Percentiles rank a stretch among this genome's conserved stretches.
Evolutionary conservation across 163 green algal genomes (phyloP).

Genomic region (Coccomyxa subellipsoidea): DNA sequence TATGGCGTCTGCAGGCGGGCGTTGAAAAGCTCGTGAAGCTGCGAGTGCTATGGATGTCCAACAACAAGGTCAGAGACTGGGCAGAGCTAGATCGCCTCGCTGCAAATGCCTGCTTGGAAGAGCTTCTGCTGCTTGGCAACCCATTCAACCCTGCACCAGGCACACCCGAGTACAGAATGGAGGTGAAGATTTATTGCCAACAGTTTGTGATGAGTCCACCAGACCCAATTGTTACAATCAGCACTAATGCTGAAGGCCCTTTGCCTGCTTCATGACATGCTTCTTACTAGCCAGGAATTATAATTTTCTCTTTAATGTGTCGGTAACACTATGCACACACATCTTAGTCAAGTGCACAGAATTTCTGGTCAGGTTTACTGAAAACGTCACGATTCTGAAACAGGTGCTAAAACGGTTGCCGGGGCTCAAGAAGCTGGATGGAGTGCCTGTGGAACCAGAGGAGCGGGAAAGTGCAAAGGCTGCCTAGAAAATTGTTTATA

Average conservation of each 20-base stretch:
- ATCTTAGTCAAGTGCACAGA: no score
- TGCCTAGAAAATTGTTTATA: no score
- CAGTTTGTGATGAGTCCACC: no score
- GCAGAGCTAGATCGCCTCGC: conserved; percentile 77
- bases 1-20: conserved; percentile 45
- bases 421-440: conserved; percentile 89
- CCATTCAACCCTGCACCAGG: conserved; percentile 64
- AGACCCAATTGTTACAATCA: no score
- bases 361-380: no score
- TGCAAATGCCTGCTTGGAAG: conserved; percentile 55
- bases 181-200: no score
- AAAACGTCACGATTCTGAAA: no score
- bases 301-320: no score
- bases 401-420: conserved; percentile 84
- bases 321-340: no score
- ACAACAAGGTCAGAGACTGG: conserved; percentile 90
- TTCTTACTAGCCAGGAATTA: no score
- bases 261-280: no score
- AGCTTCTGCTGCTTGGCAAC: conserved; percentile 88
- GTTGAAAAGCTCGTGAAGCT: conserved; percentile 82
- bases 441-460: conserved; percentile 78
- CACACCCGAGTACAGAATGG: conserved; percentile 67
- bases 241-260: no score
- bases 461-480: conserved; percentile 62
- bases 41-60: conserved; percentile 78